Conservation (phyloP, 1,139 yeast species). For the Protomyces inundatus region DNA sequence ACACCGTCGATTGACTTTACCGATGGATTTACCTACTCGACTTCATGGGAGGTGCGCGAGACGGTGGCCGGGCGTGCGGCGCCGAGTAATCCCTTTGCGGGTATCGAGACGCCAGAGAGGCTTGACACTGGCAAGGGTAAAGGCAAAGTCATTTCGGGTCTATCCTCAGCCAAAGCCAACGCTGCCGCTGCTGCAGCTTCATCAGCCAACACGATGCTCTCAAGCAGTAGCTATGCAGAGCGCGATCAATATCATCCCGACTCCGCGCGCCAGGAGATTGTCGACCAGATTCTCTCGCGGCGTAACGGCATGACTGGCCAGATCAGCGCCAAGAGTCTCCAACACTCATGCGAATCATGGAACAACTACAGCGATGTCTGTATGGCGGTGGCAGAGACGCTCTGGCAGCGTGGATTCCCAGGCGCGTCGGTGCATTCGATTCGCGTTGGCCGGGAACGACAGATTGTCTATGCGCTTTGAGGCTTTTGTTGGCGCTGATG, state of each 20-base stretch:
- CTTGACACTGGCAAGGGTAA: background rate
- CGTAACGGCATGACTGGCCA: constrained; percentile 2
- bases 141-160: background rate
- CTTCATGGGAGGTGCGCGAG: too few species aligned
- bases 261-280: constrained; percentile 14
- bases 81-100: background rate
- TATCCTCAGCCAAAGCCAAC: background rate
- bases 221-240: background rate
- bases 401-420: background rate
- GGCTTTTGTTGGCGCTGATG: too few species aligned
- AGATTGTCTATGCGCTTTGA: background rate
- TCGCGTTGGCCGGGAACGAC: background rate
- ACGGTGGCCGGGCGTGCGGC: background rate
- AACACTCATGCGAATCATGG: constrained; percentile 21
- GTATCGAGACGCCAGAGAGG: background rate
- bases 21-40: background rate
- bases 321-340: constrained; percentile 1
- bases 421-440: background rate
- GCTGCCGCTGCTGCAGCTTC: background rate
- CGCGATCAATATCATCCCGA: constrained; percentile 22
- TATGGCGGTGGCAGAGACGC: constrained; percentile 1
- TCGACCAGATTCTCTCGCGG: constrained; percentile 8
- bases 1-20: background rate
- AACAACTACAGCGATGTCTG: constrained; percentile 16
- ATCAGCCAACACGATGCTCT: background rate